Base-by-base conservation (phyloP, 169 alveolate genomes). In the Eimeria necatrix region DNA sequence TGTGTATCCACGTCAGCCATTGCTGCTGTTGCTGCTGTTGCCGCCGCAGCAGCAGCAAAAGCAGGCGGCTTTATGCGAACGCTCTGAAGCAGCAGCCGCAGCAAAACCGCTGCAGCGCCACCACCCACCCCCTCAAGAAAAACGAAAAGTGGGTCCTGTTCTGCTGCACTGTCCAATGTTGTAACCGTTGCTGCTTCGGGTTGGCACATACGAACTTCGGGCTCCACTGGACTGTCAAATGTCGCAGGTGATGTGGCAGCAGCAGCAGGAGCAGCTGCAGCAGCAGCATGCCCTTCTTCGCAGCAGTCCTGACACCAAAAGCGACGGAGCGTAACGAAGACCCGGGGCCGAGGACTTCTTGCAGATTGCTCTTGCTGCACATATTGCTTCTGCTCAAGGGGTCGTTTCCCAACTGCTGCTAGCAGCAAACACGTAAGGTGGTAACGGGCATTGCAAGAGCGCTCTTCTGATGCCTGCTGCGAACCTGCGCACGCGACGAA, bases 51-150 rank as follows among this genome's bases (percentile, higher is more conserved):
- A 12, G 92, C 20, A 4, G 46, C 78, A 26, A 53, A 84, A 20
- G 51, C 53, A 4, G 83, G 83, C n/a, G 95, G 90, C 53, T 24
- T 85, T 9, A 91, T 46, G 26, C 90, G 95, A 12, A 76, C 74
- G 53, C 83, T 32, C 95, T 91, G 95, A 4, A 51, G 80, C 70
- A 91, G 95, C 95, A 73, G 83, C 70, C 95, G 88, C 74, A 74
- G 78, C 81, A 91, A 41, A 16, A 76, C 81, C 7, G 71, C 84
- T 4, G 86, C 73, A 7, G 85, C 95, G 26, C 95, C 85, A 0
- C 95, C 95, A 0, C 90, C 52, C 5, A 91, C 78, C 10, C 95
- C 95, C 74, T 91, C 95, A 16, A 91, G 90, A 4, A 56, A 59
- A 0, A 74, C 64, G n/a, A 74, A 91, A 22, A 91, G 90, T 7